Base-by-base conservation (phyloP, 2,329 filamentous ascomycete genomes). In the Nemania bipapillata region DNA sequence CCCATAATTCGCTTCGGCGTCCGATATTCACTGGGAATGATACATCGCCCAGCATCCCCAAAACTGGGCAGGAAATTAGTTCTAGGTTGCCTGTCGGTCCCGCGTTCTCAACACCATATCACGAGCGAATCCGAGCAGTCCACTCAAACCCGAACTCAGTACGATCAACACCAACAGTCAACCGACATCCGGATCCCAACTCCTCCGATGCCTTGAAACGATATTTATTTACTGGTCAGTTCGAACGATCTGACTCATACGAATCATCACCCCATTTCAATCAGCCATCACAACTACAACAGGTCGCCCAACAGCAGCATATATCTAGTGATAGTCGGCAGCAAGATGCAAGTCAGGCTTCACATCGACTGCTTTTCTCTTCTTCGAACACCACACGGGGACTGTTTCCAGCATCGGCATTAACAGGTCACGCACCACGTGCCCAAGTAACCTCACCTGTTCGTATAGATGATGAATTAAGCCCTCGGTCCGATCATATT, bases 81-180 rank as follows among this genome's bases (percentile, higher is more conserved):
- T 83, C 84, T 22, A 83, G 83, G 50, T 84, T 81, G 53, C 82
- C 84, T 32, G 86, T 89, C 72, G 91, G 86, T 3, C 89, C 89
- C 30, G 86, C 90, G 1, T 92, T 92, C 77, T 90, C 91, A 4
- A 91, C 90, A 0, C 87, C 88, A 0, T 90, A 89, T 72, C 81
- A 86, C 5, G 87, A 90, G 68, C 86, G 88, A 50, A 89, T 90
- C 66, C 84, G 83, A 65, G 87, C 87, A 60, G 86, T 85, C 24
- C 84, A 83, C 20, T 78, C 80, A 11, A 76, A 63, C 49, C 77
- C 72, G 20, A 68, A 32, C 32, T 71, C 75, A 26, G 61, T 67
- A 45, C 76, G 70, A 22, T 22, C 70, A 24, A 72, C 75, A 4
- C 75, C 73, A 12, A 64, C 64, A 1, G 64, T 47, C 3, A 56